Evolutionary conservation across 352 stramenopile species (phyloP).

Genomic region (Globisporangium emineosum): DNA sequence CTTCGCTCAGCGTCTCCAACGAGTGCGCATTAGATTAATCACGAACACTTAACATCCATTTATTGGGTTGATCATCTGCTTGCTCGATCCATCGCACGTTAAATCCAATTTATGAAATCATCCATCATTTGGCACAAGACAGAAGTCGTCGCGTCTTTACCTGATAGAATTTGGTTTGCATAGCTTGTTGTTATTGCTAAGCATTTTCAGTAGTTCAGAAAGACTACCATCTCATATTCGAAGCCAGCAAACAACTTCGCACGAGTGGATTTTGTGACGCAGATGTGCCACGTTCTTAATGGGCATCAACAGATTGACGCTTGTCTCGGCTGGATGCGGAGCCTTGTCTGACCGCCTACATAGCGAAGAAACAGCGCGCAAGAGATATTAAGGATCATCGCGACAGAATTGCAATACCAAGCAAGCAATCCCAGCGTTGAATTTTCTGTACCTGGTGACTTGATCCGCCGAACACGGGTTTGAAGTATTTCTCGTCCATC

Average conservation of each 20-base stretch:
- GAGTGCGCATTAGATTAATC: constrained; percentile 8
- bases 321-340: not conserved
- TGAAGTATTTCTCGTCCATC: constrained; percentile 68
- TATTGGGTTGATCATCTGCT: not conserved
- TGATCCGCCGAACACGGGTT: constrained; percentile 61
- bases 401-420: not conserved
- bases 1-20: constrained; percentile 11
- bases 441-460: constrained; percentile 20
- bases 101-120: not conserved
- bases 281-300: not conserved
- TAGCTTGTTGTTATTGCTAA: not conserved
- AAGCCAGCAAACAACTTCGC: not conserved
- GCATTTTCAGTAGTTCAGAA: not conserved
- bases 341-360: not conserved
- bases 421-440: not conserved
- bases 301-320: constrained; percentile 4
- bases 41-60: not conserved
- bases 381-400: not conserved
- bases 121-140: not conserved
- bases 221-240: not conserved
- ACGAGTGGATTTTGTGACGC: not conserved
- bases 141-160: not conserved
- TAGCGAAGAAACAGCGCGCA: not conserved
- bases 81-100: not conserved
- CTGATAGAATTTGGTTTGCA: not conserved